Percentiles rank a stretch among this genome's conserved stretches.
Conservation (phyloP, 257 asterid genomes). For the Solanum arcanum region DNA sequence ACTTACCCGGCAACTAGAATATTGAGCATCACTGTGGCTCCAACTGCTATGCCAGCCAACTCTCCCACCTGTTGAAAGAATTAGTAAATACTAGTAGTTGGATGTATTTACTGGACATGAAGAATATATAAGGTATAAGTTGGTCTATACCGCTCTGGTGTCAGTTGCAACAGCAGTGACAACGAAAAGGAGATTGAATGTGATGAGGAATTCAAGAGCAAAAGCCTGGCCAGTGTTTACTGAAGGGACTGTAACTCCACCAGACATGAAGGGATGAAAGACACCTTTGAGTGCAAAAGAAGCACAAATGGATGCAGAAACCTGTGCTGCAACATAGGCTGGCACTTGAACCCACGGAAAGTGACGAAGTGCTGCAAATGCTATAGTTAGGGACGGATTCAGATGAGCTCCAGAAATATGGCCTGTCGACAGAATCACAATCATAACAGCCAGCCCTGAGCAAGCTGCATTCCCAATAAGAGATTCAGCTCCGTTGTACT, state of each 20-base stretch:
- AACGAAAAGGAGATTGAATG: conserved; percentile 73
- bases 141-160: conserved; percentile 57
- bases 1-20: conserved; percentile 89
- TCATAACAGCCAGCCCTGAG: conserved; percentile 84
- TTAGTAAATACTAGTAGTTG: neutral
- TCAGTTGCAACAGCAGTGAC: conserved; percentile 95
- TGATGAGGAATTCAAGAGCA: conserved; percentile 76
- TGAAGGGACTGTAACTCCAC: conserved; percentile 81
- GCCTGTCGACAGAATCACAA: conserved; percentile 75
- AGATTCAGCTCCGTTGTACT: conserved; percentile 55
- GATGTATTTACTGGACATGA: neutral
- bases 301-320: conserved; percentile 82
- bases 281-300: conserved; percentile 78
- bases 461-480: conserved; percentile 76
- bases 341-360: conserved; percentile 92
- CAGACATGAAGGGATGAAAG: conserved; percentile 68
- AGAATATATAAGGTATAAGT: neutral
- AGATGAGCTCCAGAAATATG: conserved; percentile 95
- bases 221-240: conserved; percentile 71
- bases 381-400: conserved; percentile 76
- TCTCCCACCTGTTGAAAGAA: conserved; percentile 21
- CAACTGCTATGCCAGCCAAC: conserved; percentile 81
- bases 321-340: conserved; percentile 72
- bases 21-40: conserved; percentile 82
- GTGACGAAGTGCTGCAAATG: conserved; percentile 84